Evolutionary conservation across 768 basidiomycete genomes (phyloP).

Genomic region (Naganishia randhawae): DNA sequence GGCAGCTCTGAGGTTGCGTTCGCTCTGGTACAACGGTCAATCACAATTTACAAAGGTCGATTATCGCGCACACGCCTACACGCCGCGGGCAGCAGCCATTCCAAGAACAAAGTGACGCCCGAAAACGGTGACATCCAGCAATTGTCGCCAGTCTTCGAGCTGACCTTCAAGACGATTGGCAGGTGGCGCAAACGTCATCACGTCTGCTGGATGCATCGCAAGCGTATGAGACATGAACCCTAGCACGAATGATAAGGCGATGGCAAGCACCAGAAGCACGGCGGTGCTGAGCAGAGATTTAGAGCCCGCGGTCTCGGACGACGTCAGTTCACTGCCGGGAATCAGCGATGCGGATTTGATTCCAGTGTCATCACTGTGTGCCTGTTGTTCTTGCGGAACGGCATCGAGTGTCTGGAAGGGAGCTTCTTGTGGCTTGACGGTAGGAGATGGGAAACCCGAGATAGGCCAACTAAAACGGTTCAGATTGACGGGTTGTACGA

Average conservation of each 20-base stretch:
- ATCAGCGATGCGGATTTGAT: background rate
- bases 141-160: too few relatives aligned
- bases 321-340: background rate
- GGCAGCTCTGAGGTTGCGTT: background rate
- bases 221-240: slow-evolving; percentile 9
- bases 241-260: slow-evolving; percentile 2
- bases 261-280: background rate
- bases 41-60: too few relatives aligned
- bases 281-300: background rate
- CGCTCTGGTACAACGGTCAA: background rate
- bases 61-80: too few relatives aligned
- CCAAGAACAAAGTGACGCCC: slow-evolving; percentile 13
- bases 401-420: too few relatives aligned
- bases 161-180: background rate
- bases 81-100: too few relatives aligned
- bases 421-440: background rate
- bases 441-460: slow-evolving; percentile 8
- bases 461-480: slow-evolving; percentile 23
- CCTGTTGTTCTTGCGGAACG: background rate
- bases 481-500: slow-evolving; percentile 20
- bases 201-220: slow-evolving; percentile 2
- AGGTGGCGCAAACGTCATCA: background rate
- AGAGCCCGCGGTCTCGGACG: background rate
- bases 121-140: background rate
- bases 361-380: background rate